A percentile compares a stretch with the other conserved stretches of the same genome.
These are phyloP conservation scores for Verticillium nonalfalfae DNA, from an alignment of 2,329 filamentous ascomycete genomes.

Conservation along the genomic window DNA sequence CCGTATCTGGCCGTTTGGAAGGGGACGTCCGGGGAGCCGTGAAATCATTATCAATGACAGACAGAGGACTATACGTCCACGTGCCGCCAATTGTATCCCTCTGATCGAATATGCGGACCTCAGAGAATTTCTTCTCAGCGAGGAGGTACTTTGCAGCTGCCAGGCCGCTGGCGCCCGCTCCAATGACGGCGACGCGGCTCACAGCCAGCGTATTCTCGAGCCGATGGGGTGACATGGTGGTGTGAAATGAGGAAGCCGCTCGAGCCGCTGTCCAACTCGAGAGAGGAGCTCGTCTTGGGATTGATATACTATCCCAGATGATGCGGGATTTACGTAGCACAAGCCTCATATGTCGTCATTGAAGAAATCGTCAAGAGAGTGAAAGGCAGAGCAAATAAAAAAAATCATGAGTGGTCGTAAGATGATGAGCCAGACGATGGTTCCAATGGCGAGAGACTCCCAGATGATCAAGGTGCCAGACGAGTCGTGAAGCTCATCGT, in stretches of 20 bases:
- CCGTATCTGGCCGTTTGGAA: constrained; percentile 32
- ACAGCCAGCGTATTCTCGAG: constrained; percentile 19
- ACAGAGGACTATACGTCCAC: constrained; percentile 57
- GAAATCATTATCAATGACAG: constrained; percentile 11
- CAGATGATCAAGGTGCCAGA: neutral
- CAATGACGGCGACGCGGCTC: constrained; percentile 58
- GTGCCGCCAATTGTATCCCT: constrained; percentile 58
- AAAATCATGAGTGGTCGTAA: neutral
- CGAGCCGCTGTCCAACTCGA: too few species aligned
- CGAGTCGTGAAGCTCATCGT: neutral
- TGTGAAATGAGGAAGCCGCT: neutral
- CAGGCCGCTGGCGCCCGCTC: constrained; percentile 66
- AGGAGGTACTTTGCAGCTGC: constrained; percentile 54
- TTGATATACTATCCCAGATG: neutral
- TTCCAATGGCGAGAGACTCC: neutral
- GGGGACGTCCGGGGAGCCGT: constrained; percentile 20
- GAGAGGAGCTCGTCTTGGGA: neutral
- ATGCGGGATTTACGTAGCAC: neutral
- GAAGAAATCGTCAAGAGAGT: neutral
- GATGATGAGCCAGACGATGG: neutral
- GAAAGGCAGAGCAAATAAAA: neutral
- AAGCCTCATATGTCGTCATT: neutral
- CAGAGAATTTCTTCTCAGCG: constrained; percentile 55
- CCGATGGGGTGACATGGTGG: constrained; percentile 13
- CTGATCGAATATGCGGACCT: constrained; percentile 66